Evolutionary conservation across 2,329 filamentous ascomycete species (phyloP), one percentile per base, ranked within the genome.

Genomic region (Sporothrix variecibatus): DNA sequence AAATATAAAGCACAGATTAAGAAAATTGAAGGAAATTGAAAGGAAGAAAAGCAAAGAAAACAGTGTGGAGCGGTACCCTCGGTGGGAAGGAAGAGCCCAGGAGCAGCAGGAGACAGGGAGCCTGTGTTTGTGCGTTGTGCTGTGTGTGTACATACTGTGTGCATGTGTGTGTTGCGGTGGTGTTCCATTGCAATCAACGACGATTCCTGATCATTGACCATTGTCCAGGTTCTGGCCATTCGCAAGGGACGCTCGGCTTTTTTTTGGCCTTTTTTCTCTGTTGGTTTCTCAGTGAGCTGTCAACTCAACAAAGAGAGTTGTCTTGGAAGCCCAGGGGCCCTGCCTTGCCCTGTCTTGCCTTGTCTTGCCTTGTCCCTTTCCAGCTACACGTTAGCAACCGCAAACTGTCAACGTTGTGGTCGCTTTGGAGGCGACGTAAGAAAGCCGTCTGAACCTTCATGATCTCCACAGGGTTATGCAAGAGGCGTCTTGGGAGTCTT

Each of bases 361-460:
- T 43, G 34, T n/a, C 5, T 9, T 26, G 20, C 51, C 23, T 53
- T 53, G 20, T 53, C 20, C 31, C n/a, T 49, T 49, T 56, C 23
- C 49, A n/a, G 51, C 53, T 60, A 38, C 38, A 71, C 56, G 69
- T 53, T 62, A 65, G 58, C 70, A 34, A 26, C 11, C 12, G 20
- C 20, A 38, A 49, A 23, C 43, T 60, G 49, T 58, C 51, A 58
- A 70, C 34, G 15, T 46, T 43, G 53, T 62, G n/a, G 69, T 26
- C 34, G 51, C 56, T 62, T 62, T 62, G 20, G 56, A 72, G 69
- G 53, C 69, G 40, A 72, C 69, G 68, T 82, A 79, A 82, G 80
- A 81, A 79, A 78, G 77, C 81, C 82, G 81, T 82, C 82, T 83
- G 82, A 82, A 83, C 80, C 80, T 49, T 79, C 80, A 74, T 70